A percentile compares a stretch with the other conserved stretches of the same genome.
phyloP scores from a whole-genome alignment of 768 basidiomycete species.

The Dictyophora rubrovolvata region DNA sequence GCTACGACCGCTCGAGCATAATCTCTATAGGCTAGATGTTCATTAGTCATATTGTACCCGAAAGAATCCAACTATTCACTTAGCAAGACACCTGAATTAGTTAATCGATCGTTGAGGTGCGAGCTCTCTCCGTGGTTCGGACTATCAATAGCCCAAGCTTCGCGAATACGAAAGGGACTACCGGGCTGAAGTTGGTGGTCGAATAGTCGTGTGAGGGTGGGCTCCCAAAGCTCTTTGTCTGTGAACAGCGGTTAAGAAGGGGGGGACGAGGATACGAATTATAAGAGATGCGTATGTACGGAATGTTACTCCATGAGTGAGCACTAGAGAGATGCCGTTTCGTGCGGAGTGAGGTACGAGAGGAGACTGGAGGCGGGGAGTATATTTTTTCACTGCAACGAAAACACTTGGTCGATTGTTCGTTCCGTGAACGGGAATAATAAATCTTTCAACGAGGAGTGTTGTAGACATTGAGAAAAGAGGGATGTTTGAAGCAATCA shows the following conservation, averaged over 20 bases:
- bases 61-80: constrained; percentile 3
- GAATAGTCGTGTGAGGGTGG: constrained; percentile 32
- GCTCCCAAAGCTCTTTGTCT: constrained; percentile 53
- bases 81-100: not conserved
- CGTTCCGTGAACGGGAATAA: constrained; percentile 1
- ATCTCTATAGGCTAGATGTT: constrained; percentile 25
- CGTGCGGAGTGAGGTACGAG: not conserved
- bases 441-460: constrained; percentile 2
- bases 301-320: constrained; percentile 7
- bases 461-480: not conserved
- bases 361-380: not conserved
- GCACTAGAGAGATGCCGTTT: not conserved
- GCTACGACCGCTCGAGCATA: constrained; percentile 27
- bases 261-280: not conserved
- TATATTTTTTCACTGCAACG: constrained; percentile 3
- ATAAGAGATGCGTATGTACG: not conserved
- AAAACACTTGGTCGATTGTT: not conserved
- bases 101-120: not conserved
- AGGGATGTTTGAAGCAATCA: not conserved
- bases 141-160: constrained; percentile 30
- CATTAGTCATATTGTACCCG: too few species aligned
- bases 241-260: not conserved
- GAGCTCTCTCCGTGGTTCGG: constrained; percentile 9
- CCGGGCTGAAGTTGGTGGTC: constrained; percentile 13
- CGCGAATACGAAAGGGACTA: constrained; percentile 21